Evolutionary conservation across 1,139 yeast species (phyloP).

Genomic region (Suhomyces atakaporum): DNA sequence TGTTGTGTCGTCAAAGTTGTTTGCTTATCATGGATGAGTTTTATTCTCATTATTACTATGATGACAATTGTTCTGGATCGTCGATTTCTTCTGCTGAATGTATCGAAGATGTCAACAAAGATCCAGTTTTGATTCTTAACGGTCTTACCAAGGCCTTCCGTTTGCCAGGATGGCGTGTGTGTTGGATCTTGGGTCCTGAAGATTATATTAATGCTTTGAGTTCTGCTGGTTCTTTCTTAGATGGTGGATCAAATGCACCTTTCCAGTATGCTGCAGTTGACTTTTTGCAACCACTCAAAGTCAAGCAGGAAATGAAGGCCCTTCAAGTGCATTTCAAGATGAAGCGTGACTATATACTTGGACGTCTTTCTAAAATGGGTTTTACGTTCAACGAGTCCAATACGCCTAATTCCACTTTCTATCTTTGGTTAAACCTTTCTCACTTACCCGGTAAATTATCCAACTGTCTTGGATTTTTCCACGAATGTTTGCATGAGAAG

Average conservation of each 20-base stretch:
- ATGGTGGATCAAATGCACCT: slow-evolving; percentile 68
- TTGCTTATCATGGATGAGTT: slow-evolving; percentile 69
- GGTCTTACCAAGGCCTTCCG: slow-evolving; percentile 69
- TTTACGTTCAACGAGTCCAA: slow-evolving; percentile 48
- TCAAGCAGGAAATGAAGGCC: slow-evolving; percentile 58
- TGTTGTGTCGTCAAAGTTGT: slow-evolving; percentile 58
- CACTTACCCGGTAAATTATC: slow-evolving; percentile 62
- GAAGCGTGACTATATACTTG: slow-evolving; percentile 62
- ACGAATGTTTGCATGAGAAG: slow-evolving; percentile 64
- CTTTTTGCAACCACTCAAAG: slow-evolving; percentile 55
- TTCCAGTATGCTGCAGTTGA: slow-evolving; percentile 66
- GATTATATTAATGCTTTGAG: slow-evolving; percentile 59
- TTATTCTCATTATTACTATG: slow-evolving; percentile 64
- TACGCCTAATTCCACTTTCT: slow-evolving; percentile 64
- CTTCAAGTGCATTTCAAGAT: slow-evolving; percentile 60
- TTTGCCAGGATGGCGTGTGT: slow-evolving; percentile 70
- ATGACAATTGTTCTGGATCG: slow-evolving; percentile 58
- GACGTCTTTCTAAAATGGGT: slow-evolving; percentile 57
- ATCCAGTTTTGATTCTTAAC: slow-evolving; percentile 64
- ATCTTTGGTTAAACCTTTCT: slow-evolving; percentile 62
- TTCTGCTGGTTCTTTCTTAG: slow-evolving; percentile 65
- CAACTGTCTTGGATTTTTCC: slow-evolving; percentile 67
- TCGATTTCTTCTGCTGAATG: slow-evolving; percentile 57
- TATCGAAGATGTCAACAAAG: slow-evolving; percentile 59
- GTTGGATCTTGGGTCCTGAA: slow-evolving; percentile 71